These are phyloP conservation scores for Penicillium sp. DNA, from an alignment of 2,329 filamentous ascomycete genomes.

Conservation along the genomic window DNA sequence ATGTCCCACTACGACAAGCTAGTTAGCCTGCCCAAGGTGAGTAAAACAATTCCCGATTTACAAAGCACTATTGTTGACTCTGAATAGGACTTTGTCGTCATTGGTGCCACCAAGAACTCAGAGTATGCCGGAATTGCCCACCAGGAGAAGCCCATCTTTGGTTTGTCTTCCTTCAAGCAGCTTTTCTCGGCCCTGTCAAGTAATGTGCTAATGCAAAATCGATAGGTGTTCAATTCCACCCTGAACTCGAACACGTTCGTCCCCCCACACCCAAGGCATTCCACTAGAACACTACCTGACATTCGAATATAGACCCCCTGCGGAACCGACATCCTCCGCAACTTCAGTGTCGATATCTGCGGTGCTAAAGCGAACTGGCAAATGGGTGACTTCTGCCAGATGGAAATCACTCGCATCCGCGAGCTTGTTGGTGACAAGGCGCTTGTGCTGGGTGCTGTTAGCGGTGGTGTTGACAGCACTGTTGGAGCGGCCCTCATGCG, in stretches of 20 bases:
- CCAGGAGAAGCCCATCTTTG: slow-evolving; percentile 69
- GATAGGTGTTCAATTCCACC: slow-evolving; percentile 75
- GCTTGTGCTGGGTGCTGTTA: slow-evolving; percentile 80
- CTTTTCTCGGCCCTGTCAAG: neutral
- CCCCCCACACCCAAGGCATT: neutral
- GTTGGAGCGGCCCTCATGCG: slow-evolving; percentile 75
- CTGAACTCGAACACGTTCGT: slow-evolving; percentile 66
- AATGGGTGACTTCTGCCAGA: slow-evolving; percentile 79
- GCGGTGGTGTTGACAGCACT: slow-evolving; percentile 86
- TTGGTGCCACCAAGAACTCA: slow-evolving; percentile 77
- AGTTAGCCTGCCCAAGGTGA: slow-evolving; percentile 62
- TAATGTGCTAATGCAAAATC: slow-evolving; percentile 5
- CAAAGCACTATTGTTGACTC: neutral
- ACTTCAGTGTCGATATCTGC: slow-evolving; percentile 86
- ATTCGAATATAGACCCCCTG: slow-evolving; percentile 45
- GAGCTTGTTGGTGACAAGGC: slow-evolving; percentile 78
- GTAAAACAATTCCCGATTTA: neutral
- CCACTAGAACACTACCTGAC: slow-evolving; percentile 2
- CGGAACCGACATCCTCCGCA: slow-evolving; percentile 73
- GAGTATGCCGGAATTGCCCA: slow-evolving; percentile 73
- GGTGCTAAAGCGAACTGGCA: slow-evolving; percentile 76
- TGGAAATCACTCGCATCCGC: slow-evolving; percentile 79
- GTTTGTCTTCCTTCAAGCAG: slow-evolving; percentile 21
- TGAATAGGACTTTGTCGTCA: slow-evolving; percentile 66
- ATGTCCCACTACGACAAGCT: slow-evolving; percentile 95